Percentiles rank a stretch among this genome's conserved stretches.
phyloP scores from a whole-genome alignment of 345 rosid species.

The Limnanthes douglasii region DNA sequence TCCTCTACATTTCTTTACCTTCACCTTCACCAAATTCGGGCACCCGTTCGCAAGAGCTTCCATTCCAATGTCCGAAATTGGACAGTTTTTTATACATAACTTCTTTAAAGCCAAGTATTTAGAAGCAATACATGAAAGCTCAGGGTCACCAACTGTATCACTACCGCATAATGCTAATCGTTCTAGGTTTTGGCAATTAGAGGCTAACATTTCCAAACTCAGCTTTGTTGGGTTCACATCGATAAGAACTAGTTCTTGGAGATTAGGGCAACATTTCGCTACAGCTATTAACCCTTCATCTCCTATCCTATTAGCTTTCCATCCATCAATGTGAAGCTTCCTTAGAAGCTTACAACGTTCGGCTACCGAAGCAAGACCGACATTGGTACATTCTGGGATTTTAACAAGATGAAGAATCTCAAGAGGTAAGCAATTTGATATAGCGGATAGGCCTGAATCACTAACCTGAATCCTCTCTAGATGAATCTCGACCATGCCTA shows the following conservation, averaged over 20 bases:
- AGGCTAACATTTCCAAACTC: conserved; percentile 40
- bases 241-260: conserved; percentile 63
- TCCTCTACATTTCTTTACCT: conserved; percentile 70
- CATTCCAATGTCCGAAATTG: conserved; percentile 48
- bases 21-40: conserved; percentile 68
- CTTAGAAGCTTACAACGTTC: conserved; percentile 46
- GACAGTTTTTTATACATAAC: conserved; percentile 63
- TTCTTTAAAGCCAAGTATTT: conserved; percentile 62
- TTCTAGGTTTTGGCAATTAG: conserved; percentile 52
- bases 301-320: conserved; percentile 51
- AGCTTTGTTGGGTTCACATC: conserved; percentile 49
- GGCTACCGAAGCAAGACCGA: conserved; percentile 29
- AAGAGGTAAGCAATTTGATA: conserved; percentile 41
- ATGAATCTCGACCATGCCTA: conserved; percentile 44
- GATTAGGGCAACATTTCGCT: conserved; percentile 40
- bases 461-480: conserved; percentile 59
- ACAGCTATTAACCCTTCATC: conserved; percentile 49
- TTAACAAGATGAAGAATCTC: conserved; percentile 64
- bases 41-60: conserved; percentile 59
- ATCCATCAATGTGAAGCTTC: conserved; percentile 74
- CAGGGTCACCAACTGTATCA: conserved; percentile 54
- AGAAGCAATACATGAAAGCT: conserved; percentile 48
- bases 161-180: conserved; percentile 64
- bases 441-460: conserved; percentile 34
- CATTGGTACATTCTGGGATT: conserved; percentile 54